A percentile compares a stretch with the other conserved stretches of the same genome.
phyloP scores from a whole-genome alignment of 176 grass and related monocot genomes.

The Echinochloa phyllopogon region DNA sequence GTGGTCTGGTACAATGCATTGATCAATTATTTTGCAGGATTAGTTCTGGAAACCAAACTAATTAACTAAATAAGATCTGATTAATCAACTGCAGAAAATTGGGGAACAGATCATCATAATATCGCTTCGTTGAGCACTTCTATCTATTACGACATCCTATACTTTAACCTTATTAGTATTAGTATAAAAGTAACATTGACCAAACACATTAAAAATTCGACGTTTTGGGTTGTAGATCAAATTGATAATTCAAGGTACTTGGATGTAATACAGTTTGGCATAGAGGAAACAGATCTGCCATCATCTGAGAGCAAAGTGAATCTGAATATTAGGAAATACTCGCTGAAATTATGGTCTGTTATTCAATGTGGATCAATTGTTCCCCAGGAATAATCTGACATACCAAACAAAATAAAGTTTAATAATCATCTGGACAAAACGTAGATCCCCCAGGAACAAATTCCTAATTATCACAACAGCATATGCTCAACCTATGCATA shows the following conservation, averaged over 20 bases:
- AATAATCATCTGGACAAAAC: neutral
- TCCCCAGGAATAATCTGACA: neutral
- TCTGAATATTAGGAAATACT: neutral
- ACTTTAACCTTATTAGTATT: too few species aligned
- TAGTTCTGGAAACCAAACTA: neutral
- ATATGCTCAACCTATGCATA: neutral
- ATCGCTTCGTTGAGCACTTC: neutral
- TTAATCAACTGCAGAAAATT: neutral
- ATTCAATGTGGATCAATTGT: neutral
- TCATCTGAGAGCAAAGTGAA: neutral
- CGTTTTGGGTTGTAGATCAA: neutral
- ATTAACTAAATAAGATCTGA: neutral
- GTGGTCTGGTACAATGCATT: neutral
- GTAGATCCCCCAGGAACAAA: neutral
- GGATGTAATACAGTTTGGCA: neutral
- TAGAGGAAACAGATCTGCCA: neutral
- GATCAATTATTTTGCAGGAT: neutral
- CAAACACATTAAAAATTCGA: neutral
- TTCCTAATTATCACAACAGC: neutral
- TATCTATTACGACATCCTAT: neutral
- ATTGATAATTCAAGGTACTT: neutral
- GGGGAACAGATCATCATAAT: neutral
- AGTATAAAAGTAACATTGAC: neutral
- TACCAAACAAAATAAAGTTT: neutral
- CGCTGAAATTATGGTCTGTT: too few species aligned